Percentiles rank a stretch among this genome's conserved stretches.
Conservation (phyloP, 2,329 filamentous ascomycete genomes). For the Alternaria angustiovoidea region DNA sequence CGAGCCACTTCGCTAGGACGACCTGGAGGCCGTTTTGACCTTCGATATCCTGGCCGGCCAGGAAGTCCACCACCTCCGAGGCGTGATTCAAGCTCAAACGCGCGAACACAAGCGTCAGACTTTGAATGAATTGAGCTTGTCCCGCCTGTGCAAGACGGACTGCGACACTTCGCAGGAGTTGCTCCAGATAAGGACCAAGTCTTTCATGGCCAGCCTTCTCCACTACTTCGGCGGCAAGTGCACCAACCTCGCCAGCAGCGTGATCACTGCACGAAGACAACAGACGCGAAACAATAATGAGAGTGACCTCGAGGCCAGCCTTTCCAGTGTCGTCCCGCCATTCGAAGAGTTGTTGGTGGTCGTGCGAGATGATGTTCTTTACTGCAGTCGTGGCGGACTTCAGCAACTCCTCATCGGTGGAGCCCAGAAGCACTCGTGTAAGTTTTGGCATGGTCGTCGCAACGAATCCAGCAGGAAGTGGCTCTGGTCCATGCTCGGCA, state of each 20-base stretch:
- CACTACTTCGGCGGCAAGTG: conserved; percentile 90
- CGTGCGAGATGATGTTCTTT: conserved; percentile 88
- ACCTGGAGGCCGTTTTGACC: conserved; percentile 85
- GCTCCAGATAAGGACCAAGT: conserved; percentile 86
- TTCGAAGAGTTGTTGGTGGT: conserved; percentile 85
- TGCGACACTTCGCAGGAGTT: conserved; percentile 88
- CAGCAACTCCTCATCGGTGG: conserved; percentile 85
- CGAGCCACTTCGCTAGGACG: conserved; percentile 93
- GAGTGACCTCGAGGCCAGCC: conserved; percentile 84
- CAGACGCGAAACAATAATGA: conserved; percentile 91
- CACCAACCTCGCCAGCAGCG: conserved; percentile 93
- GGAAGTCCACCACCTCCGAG: conserved; percentile 88
- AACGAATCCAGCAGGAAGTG: conserved; percentile 86
- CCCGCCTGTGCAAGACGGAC: conserved; percentile 82
- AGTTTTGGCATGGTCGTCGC: conserved; percentile 87
- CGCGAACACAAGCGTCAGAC: conserved; percentile 92
- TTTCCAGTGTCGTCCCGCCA: conserved; percentile 83
- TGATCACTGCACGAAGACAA: conserved; percentile 85
- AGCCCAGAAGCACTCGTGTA: conserved; percentile 80
- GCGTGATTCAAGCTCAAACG: conserved; percentile 85
- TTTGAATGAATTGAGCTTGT: conserved; percentile 91
- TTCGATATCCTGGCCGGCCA: conserved; percentile 82
- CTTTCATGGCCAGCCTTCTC: conserved; percentile 93
- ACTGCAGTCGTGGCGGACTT: conserved; percentile 85
- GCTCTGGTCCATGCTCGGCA: conserved; percentile 81